These are phyloP conservation scores for Stephania yunnanensis DNA, from an alignment of 164 flowering plant species.

Conservation along the genomic window DNA sequence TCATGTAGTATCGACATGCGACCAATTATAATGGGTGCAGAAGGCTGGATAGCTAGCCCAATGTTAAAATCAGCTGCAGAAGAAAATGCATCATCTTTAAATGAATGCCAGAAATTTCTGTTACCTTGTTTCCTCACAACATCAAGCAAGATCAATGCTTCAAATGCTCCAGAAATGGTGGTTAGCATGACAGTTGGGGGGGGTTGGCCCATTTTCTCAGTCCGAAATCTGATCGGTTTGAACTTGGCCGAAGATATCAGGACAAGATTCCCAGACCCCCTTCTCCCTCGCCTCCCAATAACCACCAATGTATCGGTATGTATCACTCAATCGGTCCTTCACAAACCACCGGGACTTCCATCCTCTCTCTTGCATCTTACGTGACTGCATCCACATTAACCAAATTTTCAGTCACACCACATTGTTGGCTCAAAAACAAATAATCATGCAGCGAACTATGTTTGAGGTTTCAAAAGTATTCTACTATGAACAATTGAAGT, in stretches of 20 bases:
- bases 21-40: neutral
- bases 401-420: neutral
- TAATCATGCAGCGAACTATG: neutral
- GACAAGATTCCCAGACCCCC: constrained; percentile 60
- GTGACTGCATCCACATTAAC: constrained; percentile 34
- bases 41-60: neutral
- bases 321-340: constrained; percentile 49
- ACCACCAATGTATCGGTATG: constrained; percentile 62
- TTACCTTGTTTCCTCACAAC: neutral
- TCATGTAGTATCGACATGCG: neutral
- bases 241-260: constrained; percentile 70
- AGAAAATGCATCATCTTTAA: neutral
- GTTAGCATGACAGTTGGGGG: neutral
- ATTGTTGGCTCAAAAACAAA: neutral
- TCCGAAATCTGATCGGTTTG: constrained; percentile 38
- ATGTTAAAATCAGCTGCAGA: neutral
- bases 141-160: neutral
- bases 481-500: neutral
- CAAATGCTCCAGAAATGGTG: constrained; percentile 8
- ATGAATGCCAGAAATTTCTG: neutral
- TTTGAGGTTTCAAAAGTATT: neutral
- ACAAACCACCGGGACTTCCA: constrained; percentile 83
- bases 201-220: neutral
- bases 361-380: constrained; percentile 82
- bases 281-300: constrained; percentile 84